Base-by-base conservation (phyloP, 495 filamentous ascomycete species). In the Daldinia caldariorum region DNA sequence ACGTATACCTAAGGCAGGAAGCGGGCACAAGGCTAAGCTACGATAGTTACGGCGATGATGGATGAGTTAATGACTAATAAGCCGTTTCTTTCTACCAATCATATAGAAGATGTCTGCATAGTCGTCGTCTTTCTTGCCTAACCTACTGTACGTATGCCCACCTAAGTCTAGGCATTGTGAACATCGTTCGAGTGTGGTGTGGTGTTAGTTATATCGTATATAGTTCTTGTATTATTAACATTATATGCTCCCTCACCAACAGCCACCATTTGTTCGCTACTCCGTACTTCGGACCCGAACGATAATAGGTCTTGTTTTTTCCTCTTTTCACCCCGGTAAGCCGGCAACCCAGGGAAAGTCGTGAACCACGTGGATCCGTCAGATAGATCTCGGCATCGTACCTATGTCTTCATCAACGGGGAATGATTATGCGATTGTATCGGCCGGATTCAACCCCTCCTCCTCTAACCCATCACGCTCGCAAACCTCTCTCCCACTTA, bases 41-140 rank as follows among this genome's bases (percentile, higher is more conserved):
- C 20, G 43, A 8, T 6, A 16, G 43, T 9, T 16, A 9, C 0
- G 43, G 3, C 13, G n/a, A 18, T 6, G 16, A 32, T 16, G 26
- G 50, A 53, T 53, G 22, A 26, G 26, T 26, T 35, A 53, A 53
- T 32, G n/a, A 32, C n/a, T 32, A 53, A 53, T 8, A 53, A 9
- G 10, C 14, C 22, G 0, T 53, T 16, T 26, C 26, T 32, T 47
- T 22, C 43, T 20, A 13, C 50, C 50, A 53, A 53, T 53, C 50
- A 53, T n/a, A 32, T 10, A 31, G 26, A 16, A 53, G 50, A 32
- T n/a, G 5, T 53, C 22, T 53, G 50, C 50, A 29, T 32, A 32
- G 4, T 53, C 8, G 16, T 53, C 4, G 22, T 32, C 14, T 29
- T 16, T n/a, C n/a, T 3, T 7, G 34, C 9, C 1, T n/a, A n/a